Percentiles rank a stretch among this genome's conserved stretches.
These are phyloP conservation scores for Ceriops zippeliana DNA, from an alignment of 345 rosid species.

Conservation along the genomic window DNA sequence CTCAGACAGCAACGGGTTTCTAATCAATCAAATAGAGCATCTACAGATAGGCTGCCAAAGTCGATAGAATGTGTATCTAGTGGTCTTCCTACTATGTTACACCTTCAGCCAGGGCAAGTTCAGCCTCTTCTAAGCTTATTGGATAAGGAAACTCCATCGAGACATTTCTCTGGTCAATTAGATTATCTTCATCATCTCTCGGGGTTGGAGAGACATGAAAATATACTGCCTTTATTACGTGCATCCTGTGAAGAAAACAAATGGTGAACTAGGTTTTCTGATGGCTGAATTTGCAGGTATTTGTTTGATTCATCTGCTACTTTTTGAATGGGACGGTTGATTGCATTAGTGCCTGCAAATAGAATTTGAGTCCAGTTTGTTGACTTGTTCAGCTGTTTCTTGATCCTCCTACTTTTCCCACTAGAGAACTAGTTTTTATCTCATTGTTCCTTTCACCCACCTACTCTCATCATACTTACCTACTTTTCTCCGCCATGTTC, in stretches of 20 bases:
- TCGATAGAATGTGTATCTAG: conserved; percentile 55
- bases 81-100: conserved; percentile 43
- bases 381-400: neutral
- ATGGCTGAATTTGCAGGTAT: conserved; percentile 98
- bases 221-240: conserved; percentile 78
- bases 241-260: conserved; percentile 80
- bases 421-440: neutral
- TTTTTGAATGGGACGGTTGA: too few relatives aligned
- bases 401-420: neutral
- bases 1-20: conserved; percentile 46
- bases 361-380: neutral
- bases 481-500: neutral
- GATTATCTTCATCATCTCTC: conserved; percentile 75
- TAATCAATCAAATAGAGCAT: conserved; percentile 51
- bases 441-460: neutral
- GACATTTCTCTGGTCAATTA: conserved; percentile 81
- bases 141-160: conserved; percentile 95
- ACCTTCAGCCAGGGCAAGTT: conserved; percentile 71
- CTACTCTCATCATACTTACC: neutral
- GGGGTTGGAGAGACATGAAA: conserved; percentile 91
- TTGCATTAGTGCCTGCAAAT: neutral
- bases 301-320: neutral
- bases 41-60: conserved; percentile 73
- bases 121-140: conserved; percentile 94
- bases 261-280: conserved; percentile 83